These are phyloP conservation scores for Hyaloscypha finlandica DNA, from an alignment of 495 filamentous ascomycete species.

Conservation along the genomic window DNA sequence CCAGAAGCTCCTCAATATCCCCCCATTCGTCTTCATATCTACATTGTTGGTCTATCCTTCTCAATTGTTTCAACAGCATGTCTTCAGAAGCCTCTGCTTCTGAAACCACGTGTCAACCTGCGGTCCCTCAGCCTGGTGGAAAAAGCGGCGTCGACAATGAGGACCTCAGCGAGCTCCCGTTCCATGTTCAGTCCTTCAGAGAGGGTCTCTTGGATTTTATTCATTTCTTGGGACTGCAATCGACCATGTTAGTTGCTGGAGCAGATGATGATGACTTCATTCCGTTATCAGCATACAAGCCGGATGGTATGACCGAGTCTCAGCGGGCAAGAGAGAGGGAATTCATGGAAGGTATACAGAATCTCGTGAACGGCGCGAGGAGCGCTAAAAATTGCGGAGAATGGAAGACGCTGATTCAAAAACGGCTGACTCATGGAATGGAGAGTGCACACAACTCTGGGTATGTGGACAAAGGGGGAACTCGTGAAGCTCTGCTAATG, in stretches of 20 bases:
- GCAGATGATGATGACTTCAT: constrained; percentile 6
- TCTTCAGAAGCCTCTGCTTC: neutral
- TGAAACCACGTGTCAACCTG: neutral
- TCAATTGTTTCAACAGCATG: neutral
- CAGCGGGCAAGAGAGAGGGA: constrained; percentile 7
- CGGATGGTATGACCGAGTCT: neutral
- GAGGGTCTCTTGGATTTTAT: constrained; percentile 11
- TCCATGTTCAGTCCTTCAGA: constrained; percentile 1
- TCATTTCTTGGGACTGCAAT: constrained; percentile 1
- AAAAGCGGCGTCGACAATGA: neutral
- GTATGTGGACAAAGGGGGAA: neutral
- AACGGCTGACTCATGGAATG: neutral
- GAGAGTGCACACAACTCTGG: neutral
- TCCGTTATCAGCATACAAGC: constrained; percentile 13
- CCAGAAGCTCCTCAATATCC: neutral
- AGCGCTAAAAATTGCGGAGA: neutral
- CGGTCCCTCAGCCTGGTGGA: neutral
- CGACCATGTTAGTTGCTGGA: neutral
- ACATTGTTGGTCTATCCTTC: neutral
- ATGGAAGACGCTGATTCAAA: constrained; percentile 16
- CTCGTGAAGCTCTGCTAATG: neutral
- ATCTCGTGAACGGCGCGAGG: neutral
- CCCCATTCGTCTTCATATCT: neutral
- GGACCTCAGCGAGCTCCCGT: neutral
- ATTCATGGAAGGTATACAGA: constrained; percentile 15